Evolutionary conservation across 441 rosid genomes (phyloP).

Genomic region (Syzygium syzygioides): DNA sequence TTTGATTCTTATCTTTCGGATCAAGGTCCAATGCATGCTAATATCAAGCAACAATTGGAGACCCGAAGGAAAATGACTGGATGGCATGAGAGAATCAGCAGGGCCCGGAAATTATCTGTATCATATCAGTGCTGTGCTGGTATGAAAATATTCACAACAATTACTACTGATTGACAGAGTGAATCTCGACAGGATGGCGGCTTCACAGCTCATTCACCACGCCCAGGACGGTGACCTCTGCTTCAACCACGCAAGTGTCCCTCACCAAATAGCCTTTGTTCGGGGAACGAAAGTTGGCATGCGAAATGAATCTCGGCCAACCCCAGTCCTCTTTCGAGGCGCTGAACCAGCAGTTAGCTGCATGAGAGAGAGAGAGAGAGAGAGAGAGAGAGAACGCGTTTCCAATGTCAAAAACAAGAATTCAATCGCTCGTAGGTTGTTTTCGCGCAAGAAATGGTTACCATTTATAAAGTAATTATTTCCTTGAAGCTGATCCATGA

Average conservation of each 20-base stretch:
- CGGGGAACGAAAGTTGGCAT: not conserved
- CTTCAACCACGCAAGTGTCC: slow-evolving; percentile 12
- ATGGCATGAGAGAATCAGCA: not conserved
- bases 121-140: accelerated
- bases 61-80: not conserved
- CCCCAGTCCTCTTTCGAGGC: not conserved
- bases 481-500: slow-evolving; percentile 21
- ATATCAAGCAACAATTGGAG: not conserved
- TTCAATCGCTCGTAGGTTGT: not conserved
- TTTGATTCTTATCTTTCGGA: not conserved
- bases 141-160: not conserved
- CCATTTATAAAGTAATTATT: slow-evolving; percentile 31
- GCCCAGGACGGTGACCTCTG: slow-evolving; percentile 17
- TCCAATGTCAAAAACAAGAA: not conserved
- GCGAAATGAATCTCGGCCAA: slow-evolving; percentile 8
- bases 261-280: not conserved
- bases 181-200: not conserved
- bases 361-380: not conserved
- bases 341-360: slow-evolving; percentile 11
- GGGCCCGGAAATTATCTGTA: not conserved
- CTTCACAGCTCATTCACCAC: not conserved
- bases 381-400: not conserved
- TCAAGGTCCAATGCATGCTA: not conserved
- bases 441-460: not conserved
- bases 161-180: not conserved